Base-by-base conservation (phyloP, 768 basidiomycete species). In the Auriscalpium orientale region DNA sequence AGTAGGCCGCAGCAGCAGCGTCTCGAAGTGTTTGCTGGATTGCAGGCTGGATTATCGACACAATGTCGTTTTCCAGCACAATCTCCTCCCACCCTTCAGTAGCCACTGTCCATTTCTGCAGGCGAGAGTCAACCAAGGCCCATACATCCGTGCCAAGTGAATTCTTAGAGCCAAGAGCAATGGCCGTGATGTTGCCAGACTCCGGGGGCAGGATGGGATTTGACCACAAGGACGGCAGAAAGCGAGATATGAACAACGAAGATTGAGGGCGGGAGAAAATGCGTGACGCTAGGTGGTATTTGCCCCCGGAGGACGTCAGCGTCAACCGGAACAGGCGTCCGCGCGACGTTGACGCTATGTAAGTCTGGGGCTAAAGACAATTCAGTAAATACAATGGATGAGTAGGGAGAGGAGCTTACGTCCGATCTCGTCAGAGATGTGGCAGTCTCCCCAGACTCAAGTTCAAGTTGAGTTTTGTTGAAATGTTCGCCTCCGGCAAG, bases 401-500 rank as follows among this genome's bases (percentile, higher is more conserved):
- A 13, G 54, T 47, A 49, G 28, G 7, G 45, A 5, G 1, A 53
- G 16, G 53, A 11, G 67, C 84, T 67, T 65, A 87, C 84, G 65
- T 87, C 80, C 43, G 79, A 75, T 35, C 87, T 80, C 54, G 80
- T 72, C n/a, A 91, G 67, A 60, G 80, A 83, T 3, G 86, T 87
- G 13, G 87, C 76, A 48, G 74, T 73, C 65, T 91, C 88, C 1
- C 77, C 79, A 4, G 73, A 59, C 33, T 71, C 71, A 47, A 89
- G 68, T 20, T 76, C 73, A 50, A 88, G 61, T 10, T 75, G 62
- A 4, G 76, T 71, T 28, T 78, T 76, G 10, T 76, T 76, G 64
- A 76, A 87, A 58, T 82, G 82, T 38, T 87, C 80, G 9, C 88
- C 89, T 12, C 90, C 89, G 2, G 90, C 87, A 13, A 92, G 79